Conservation (phyloP, 805 yeast species). For the Priceomyces castillae region DNA sequence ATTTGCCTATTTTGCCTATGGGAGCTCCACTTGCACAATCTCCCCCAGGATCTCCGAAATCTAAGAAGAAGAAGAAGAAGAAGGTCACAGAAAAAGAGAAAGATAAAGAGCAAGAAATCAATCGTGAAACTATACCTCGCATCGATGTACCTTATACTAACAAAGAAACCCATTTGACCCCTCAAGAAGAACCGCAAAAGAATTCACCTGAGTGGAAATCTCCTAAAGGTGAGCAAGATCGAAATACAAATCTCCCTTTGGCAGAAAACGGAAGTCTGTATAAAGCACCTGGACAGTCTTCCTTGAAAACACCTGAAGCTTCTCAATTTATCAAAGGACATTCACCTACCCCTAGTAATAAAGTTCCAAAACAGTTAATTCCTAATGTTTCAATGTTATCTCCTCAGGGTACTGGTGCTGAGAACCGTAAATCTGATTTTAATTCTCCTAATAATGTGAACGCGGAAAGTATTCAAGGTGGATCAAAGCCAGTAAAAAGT, state of each 20-base stretch:
- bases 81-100: background rate
- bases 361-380: slow-evolving; percentile 5
- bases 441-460: background rate
- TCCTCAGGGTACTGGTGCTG: background rate
- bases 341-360: slow-evolving; percentile 2
- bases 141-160: background rate
- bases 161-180: too few species aligned
- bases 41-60: background rate
- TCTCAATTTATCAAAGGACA: background rate
- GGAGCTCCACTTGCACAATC: background rate
- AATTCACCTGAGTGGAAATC: too few species aligned
- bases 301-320: background rate
- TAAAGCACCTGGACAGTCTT: too few species aligned
- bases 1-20: slow-evolving; percentile 1
- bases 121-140: background rate
- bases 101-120: background rate
- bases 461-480: background rate
- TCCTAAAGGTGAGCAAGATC: too few species aligned
- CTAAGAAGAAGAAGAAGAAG: slow-evolving; percentile 1
- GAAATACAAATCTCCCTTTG: too few species aligned
- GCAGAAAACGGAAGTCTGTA: too few species aligned
- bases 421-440: background rate
- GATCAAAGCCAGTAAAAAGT: background rate
- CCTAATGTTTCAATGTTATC: slow-evolving; percentile 1
- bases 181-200: too few species aligned